Evolutionary conservation across 2,329 filamentous ascomycete genomes (phyloP).

Genomic region (Didymella exigua): DNA sequence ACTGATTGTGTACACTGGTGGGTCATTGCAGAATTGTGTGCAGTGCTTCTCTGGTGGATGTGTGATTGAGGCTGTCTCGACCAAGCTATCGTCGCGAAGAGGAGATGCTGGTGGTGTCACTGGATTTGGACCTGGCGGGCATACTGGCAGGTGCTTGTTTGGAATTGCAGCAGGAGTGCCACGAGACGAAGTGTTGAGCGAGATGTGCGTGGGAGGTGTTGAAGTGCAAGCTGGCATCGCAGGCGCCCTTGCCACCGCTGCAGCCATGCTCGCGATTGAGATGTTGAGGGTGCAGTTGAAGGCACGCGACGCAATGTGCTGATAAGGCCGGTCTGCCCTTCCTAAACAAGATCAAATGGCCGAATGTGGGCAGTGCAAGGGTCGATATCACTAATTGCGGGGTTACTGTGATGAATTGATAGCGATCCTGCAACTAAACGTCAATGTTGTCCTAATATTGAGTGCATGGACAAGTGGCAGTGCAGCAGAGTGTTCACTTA

Average conservation of each 20-base stretch:
- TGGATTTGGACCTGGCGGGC: conserved; percentile 74
- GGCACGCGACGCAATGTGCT: conserved; percentile 32
- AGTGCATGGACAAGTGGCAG: conserved; percentile 14
- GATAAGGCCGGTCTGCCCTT: conserved; percentile 17
- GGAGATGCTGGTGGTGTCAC: conserved; percentile 64
- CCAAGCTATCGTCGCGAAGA: conserved; percentile 60
- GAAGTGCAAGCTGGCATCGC: conserved; percentile 45
- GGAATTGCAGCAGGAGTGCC: conserved; percentile 69
- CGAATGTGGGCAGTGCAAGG: conserved; percentile 14
- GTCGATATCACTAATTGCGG: conserved; percentile 15
- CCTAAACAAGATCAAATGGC: conserved; percentile 9
- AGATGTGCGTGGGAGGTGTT: conserved; percentile 60
- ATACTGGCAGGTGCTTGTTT: conserved; percentile 90
- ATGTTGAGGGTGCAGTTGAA: conserved; percentile 28
- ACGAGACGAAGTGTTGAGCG: conserved; percentile 62
- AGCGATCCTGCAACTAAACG: not conserved
- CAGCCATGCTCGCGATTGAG: conserved; percentile 47
- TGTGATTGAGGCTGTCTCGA: conserved; percentile 70
- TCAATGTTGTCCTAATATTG: conserved; percentile 20
- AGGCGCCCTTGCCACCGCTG: conserved; percentile 49
- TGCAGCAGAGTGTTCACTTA: conserved; percentile 6
- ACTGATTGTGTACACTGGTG: conserved; percentile 73
- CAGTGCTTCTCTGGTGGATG: conserved; percentile 72
- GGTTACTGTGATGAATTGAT: conserved; percentile 15
- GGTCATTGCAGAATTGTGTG: conserved; percentile 58